Evolutionary conservation across 1,139 yeast genomes (phyloP), one percentile per base, ranked within the genome.

Genomic region (Candida neerlandica): DNA sequence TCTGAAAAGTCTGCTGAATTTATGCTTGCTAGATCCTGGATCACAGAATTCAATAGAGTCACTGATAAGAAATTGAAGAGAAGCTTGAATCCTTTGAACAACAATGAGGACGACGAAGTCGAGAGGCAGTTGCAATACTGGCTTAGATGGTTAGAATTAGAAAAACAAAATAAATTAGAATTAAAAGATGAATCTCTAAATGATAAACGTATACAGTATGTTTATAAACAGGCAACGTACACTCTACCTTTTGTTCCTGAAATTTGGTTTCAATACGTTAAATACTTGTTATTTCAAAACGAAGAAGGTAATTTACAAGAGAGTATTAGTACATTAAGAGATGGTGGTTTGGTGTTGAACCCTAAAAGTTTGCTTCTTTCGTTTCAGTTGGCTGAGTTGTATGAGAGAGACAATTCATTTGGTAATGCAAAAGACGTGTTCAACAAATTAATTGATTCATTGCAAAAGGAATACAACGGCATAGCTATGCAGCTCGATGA

Each of bases 1-100:
- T 85, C 89, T 38, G 98, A 92, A 58, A 79, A 84, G 55, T 86
- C 96, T 14, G 84, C 90, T 2, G 86, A 83, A n/a, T 94, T 91
- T 64, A 89, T 92, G 97, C 84, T 82, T 53, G 95, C 97, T 0
- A 77, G 97, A 56, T 82, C 96, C 0, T 77, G 89, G 71, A 81
- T 83, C 53, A 84, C 82, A 39, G 96, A 90, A 62, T 82, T 91
- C 79, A 55, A 52, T 39, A 78, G 79, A 59, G 56, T 84, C 5
- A 80, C 88, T 0, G 71, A 71, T 29, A 82, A 80, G 49, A 56
- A 59, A 55, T 54, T 70, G 19, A 68, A 65, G 33, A 64, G 80
- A 49, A 70, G 71, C 55, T 60, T 80, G 56, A 60, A 74, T 69
- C 78, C 76, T 56, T 45, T 40, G 6, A 29, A 19, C 5, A 27